Percentiles rank a stretch among this genome's conserved stretches.
Evolutionary conservation across 1,284 basidiomycete genomes (phyloP).

Genomic region (Gastroboletus turbinatus): DNA sequence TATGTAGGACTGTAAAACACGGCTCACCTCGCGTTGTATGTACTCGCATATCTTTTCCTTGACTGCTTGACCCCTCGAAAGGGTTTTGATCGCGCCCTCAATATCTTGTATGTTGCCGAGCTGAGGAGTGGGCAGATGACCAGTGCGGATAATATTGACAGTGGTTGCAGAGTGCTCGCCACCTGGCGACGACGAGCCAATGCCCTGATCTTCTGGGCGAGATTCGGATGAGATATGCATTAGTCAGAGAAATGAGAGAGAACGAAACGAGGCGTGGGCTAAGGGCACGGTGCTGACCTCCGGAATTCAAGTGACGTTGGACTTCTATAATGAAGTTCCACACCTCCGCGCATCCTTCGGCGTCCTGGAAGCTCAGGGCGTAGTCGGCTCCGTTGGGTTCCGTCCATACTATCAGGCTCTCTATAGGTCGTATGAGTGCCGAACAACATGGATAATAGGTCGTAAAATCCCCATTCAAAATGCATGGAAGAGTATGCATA

Average conservation of each 20-base stretch:
- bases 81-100: conserved; percentile 70
- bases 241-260: conserved; percentile 9
- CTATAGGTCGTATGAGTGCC: conserved; percentile 42
- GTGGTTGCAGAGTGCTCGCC: conserved; percentile 61
- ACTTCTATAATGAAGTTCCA: conserved; percentile 98
- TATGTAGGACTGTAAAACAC: background rate
- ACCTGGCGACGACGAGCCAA: conserved; percentile 57
- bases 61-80: conserved; percentile 61
- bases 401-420: conserved; percentile 99
- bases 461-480: background rate
- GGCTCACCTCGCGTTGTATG: conserved; percentile 70
- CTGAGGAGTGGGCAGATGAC: conserved; percentile 68
- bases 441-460: conserved; percentile 1
- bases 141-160: conserved; percentile 63
- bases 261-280: conserved; percentile 7
- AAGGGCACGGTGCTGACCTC: conserved; percentile 44
- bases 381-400: conserved; percentile 94
- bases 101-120: conserved; percentile 76
- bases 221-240: conserved; percentile 17
- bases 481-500: conserved; percentile 37
- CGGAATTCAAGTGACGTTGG: conserved; percentile 76
- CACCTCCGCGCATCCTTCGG: conserved; percentile 93
- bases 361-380: conserved; percentile 95
- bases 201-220: conserved; percentile 45
- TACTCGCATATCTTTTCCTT: conserved; percentile 84